These are phyloP conservation scores for Vitis hybrid DNA, from an alignment of 177 flowering plant genomes.

Conservation along the genomic window DNA sequence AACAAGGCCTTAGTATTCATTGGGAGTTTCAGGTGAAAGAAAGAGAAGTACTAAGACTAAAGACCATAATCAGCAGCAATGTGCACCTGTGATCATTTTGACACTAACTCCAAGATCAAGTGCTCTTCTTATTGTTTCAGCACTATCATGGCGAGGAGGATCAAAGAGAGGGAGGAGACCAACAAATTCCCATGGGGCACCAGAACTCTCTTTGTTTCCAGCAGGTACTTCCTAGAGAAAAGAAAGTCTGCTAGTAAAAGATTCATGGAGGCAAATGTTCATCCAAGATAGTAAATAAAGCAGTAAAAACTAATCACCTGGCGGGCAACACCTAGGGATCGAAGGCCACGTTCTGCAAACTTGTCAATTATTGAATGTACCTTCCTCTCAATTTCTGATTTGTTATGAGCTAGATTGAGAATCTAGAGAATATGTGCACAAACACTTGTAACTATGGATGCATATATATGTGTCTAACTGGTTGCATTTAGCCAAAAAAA, in stretches of 20 bases:
- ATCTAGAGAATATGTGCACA: slow-evolving; percentile 30
- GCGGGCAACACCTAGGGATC: slow-evolving; percentile 74
- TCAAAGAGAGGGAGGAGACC: slow-evolving; percentile 87
- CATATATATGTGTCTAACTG: neutral
- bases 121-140: slow-evolving; percentile 79
- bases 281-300: neutral
- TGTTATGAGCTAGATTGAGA: slow-evolving; percentile 52
- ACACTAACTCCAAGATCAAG: slow-evolving; percentile 81
- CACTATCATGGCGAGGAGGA: slow-evolving; percentile 92
- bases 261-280: neutral
- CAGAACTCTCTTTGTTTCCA: slow-evolving; percentile 66
- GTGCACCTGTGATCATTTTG: slow-evolving; percentile 80
- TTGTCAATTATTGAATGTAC: slow-evolving; percentile 73
- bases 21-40: neutral
- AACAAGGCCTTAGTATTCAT: too few relatives aligned
- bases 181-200: slow-evolving; percentile 84
- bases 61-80: neutral
- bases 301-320: slow-evolving; percentile 41
- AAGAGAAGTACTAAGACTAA: neutral
- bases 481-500: neutral
- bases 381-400: slow-evolving; percentile 44
- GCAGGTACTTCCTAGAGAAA: slow-evolving; percentile 61
- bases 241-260: neutral
- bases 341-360: slow-evolving; percentile 81
- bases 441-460: neutral